Evolutionary conservation across 345 rosid species (phyloP).

Genomic region (Triadica sebifera): DNA sequence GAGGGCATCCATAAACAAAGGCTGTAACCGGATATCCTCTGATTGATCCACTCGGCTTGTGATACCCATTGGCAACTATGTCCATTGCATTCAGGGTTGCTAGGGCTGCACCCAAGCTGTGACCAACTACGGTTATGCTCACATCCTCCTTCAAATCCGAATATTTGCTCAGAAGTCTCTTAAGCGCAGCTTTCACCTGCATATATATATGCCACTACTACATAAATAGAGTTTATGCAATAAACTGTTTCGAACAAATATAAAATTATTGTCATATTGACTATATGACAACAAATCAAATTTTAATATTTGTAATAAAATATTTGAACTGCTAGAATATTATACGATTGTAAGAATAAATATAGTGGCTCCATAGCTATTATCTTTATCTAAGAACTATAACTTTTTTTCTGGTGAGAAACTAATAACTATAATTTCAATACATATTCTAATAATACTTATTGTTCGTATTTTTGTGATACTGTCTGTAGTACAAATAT

Average conservation of each 20-base stretch:
- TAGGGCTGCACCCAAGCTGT: background rate
- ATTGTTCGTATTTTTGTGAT: too few relatives aligned
- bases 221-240: background rate
- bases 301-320: too few relatives aligned
- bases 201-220: background rate
- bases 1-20: conserved; percentile 19
- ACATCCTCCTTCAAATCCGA: background rate
- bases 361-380: too few relatives aligned
- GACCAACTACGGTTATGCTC: background rate
- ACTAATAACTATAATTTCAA: too few relatives aligned
- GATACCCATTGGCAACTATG: conserved; percentile 14
- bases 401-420: too few relatives aligned
- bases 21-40: conserved; percentile 14
- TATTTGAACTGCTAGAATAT: too few relatives aligned
- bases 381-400: too few relatives aligned
- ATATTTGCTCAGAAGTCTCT: conserved; percentile 18
- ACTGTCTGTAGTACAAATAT: too few relatives aligned
- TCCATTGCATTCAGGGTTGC: background rate
- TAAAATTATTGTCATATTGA: too few relatives aligned
- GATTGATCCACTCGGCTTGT: conserved; percentile 15
- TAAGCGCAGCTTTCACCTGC: conserved; percentile 13
- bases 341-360: too few relatives aligned
- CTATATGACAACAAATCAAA: too few relatives aligned
- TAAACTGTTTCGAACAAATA: background rate
- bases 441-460: too few relatives aligned